A percentile compares a stretch with the other conserved stretches of the same genome.
phyloP scores from a whole-genome alignment of 2,329 filamentous ascomycete species.

The Colletotrichum cordylinicola region DNA sequence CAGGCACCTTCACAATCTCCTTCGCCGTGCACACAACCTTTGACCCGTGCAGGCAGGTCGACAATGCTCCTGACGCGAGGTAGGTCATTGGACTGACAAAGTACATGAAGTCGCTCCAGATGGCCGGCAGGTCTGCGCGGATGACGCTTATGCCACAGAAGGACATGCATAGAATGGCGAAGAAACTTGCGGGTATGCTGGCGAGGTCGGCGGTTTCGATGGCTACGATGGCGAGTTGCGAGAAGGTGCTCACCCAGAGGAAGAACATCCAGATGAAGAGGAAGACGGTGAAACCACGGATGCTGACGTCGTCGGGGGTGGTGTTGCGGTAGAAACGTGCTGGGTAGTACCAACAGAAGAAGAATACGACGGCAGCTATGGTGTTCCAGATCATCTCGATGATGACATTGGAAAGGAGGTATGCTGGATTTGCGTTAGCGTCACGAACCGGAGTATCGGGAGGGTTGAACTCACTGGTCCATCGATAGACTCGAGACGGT shows the following conservation, averaged over 20 bases:
- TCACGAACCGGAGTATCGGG: accelerated
- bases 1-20: slow-evolving; percentile 21
- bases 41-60: slow-evolving; percentile 27
- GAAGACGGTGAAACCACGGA: slow-evolving; percentile 20
- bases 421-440: background rate
- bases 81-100: slow-evolving; percentile 32
- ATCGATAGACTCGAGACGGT: slow-evolving; percentile 66
- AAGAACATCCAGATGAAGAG: slow-evolving; percentile 25
- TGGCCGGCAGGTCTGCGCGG: slow-evolving; percentile 12
- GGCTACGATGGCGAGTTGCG: slow-evolving; percentile 20
- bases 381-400: slow-evolving; percentile 77
- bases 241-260: slow-evolving; percentile 23
- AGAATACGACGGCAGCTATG: slow-evolving; percentile 68
- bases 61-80: slow-evolving; percentile 29
- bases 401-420: slow-evolving; percentile 47
- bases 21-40: slow-evolving; percentile 17
- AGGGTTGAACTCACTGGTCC: background rate
- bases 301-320: slow-evolving; percentile 3
- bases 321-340: slow-evolving; percentile 69
- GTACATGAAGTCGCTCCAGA: slow-evolving; percentile 27
- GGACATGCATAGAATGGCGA: slow-evolving; percentile 21
- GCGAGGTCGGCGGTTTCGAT: slow-evolving; percentile 21
- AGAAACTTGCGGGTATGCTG: slow-evolving; percentile 14
- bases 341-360: slow-evolving; percentile 73
- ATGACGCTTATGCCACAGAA: slow-evolving; percentile 24